A percentile compares a stretch with the other conserved stretches of the same genome.
Evolutionary conservation across 140 eudicot species (phyloP).

Genomic region (Erigeron philadelphicus): DNA sequence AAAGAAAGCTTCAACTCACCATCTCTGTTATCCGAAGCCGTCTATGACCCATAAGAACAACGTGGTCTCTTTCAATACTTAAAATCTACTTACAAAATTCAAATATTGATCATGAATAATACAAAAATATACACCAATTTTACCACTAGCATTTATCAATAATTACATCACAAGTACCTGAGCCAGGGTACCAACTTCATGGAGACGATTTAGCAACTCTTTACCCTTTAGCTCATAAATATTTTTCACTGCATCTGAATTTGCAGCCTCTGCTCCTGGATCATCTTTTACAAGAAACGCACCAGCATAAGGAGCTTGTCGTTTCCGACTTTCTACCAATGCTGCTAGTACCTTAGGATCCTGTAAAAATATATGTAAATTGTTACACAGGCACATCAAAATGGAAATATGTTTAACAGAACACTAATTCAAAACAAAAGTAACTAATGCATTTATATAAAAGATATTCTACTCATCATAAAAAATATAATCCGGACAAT

Average conservation of each 20-base stretch:
- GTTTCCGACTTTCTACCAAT: conserved; percentile 68
- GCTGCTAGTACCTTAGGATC: conserved; percentile 93
- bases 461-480: neutral
- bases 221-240: conserved; percentile 77
- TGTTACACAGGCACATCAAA: neutral
- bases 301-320: conserved; percentile 97
- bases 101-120: conserved; percentile 6
- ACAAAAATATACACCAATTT: neutral
- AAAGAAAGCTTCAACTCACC: conserved; percentile 48
- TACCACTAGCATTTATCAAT: conserved; percentile 8
- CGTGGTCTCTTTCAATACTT: conserved; percentile 84
- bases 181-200: conserved; percentile 96
- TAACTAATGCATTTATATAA: neutral
- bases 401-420: neutral
- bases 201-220: conserved; percentile 84
- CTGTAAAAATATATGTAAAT: conserved; percentile 27
- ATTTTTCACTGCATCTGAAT: conserved; percentile 67
- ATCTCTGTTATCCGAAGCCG: conserved; percentile 93
- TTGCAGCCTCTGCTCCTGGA: conserved; percentile 46
- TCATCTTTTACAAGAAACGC: conserved; percentile 94
- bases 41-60: conserved; percentile 86
- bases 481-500: neutral
- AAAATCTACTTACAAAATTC: conserved; percentile 50
- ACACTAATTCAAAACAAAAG: conserved; percentile 1
- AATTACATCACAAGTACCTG: conserved; percentile 55